Evolutionary conservation across 2,329 filamentous ascomycete species (phyloP).

Genomic region (Pestalotiopsis sp.): DNA sequence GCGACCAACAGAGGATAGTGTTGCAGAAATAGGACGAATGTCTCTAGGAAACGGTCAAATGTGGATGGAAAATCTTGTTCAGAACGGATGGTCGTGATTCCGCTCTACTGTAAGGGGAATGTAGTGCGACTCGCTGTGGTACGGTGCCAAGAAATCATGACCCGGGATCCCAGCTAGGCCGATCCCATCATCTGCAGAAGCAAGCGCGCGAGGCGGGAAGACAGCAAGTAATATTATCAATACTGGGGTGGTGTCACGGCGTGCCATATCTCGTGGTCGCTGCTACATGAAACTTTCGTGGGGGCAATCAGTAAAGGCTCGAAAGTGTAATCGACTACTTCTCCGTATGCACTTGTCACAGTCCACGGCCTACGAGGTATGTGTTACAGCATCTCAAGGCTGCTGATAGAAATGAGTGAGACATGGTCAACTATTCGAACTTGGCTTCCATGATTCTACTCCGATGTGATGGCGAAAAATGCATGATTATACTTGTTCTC

Average conservation of each 20-base stretch:
- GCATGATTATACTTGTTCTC: no score
- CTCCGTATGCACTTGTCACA: no score
- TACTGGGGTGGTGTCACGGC: not conserved
- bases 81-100: conserved; percentile 8
- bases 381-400: no score
- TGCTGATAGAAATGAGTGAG: no score
- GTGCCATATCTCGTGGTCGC: no score
- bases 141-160: conserved; percentile 1
- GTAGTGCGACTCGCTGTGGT: not conserved
- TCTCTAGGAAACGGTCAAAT: not conserved
- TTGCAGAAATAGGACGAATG: conserved; percentile 4
- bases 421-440: no score
- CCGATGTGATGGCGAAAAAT: no score
- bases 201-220: not conserved
- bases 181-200: not conserved
- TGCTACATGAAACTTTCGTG: no score
- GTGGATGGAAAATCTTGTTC: conserved; percentile 7
- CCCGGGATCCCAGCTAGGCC: not conserved
- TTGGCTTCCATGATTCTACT: no score
- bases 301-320: no score
- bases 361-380: no score
- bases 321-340: no score
- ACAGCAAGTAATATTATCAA: not conserved
- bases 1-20: not conserved
- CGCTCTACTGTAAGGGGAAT: conserved; percentile 11